Base-by-base conservation (phyloP, 768 basidiomycete genomes). In the Calvatia gigantea region DNA sequence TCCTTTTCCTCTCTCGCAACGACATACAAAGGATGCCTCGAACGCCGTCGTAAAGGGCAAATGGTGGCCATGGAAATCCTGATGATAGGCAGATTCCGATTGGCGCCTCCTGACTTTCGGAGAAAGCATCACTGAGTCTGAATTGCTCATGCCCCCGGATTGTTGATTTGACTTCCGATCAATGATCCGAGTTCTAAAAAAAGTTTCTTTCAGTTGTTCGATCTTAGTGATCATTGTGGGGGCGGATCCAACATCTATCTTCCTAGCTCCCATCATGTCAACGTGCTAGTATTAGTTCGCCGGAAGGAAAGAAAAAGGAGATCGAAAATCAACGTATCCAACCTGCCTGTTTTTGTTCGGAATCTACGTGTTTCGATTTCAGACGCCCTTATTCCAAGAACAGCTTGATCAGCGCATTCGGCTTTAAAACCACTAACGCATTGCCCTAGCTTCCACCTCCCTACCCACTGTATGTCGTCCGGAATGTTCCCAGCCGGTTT, bases 11-110 rank as follows among this genome's bases (percentile, higher is more conserved):
- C 43, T 44, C 21, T 39, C 46, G 6, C 44, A 23, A 28, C 45
- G 45, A 11, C 29, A 27, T 31, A 43, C 14, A 19, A 3, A 15
- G 4, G 33, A 8, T 5, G 19, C 41, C n/a, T 43, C 51, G 14
- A 31, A 17, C 39, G n/a, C 27, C 2, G 35, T 23, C n/a, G 21
- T 17, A 32, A 47, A 42, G 28, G 8, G 38, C 25, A 56, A 29
- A 32, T 42, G 38, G 54, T 56, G 54, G 38, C 32, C 46, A 49
- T 47, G 54, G 54, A 47, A 41, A 47, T 38, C 25, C 15, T 47
- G 45, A 55, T 41, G 35, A 9, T 21, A 9, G n/a, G n/a, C 2
- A 23, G 28, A 1, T 8, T 15, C 14, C n/a, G 25, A 15, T 32
- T 14, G 11, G 14, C 17, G 2, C 17, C 17, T 47, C 27, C 15